Base-by-base conservation (phyloP, 2,329 filamentous ascomycete species). In the Pseudocercospora vitis region DNA sequence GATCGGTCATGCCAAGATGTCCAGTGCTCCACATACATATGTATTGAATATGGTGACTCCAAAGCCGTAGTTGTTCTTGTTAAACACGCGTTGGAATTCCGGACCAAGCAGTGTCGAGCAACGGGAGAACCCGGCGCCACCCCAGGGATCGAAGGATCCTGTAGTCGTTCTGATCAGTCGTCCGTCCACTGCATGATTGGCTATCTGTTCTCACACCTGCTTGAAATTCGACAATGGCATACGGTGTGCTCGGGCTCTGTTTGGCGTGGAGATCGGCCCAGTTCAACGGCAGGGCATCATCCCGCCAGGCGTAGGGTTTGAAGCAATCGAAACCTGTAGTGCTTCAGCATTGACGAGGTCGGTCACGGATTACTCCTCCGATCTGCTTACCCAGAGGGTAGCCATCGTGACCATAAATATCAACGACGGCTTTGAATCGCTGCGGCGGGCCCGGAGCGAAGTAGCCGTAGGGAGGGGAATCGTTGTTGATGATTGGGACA, bases 41-140 rank as follows among this genome's bases (percentile, higher is more conserved):
- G 89, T 65, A 60, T 85, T 91, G 53, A 90, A 74, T 7, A 92
- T 81, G 0, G 81, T 83, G 2, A 85, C 79, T 0, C 83, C 85
- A 12, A 60, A 65, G 26, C 53, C 53, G 50, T 63, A 65, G 48
- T 67, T 57, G 50, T 67, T 68, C 76, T 91, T 92, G 70, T 90
- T 88, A 65, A 91, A 89, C 0, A 94, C 84, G 12, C 88, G 76
- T 56, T 87, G 83, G 57, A 89, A 90, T 61, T 91, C 86, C 12
- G 84, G 75, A 56, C 87, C 87, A 3, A 88, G 73, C 3, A 91
- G 76, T 2, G 76, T 73, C 3, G 80, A 75, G 62, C 89, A 94
- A 52, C 84, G 75, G 3, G 81, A 83, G 46, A 88, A 88, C 0
- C 87, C 86, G 9, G 76, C 73, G n/a, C 87, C 88, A 46, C 87